Percentiles rank a stretch among this genome's conserved stretches.
phyloP scores from a whole-genome alignment of 1,284 basidiomycete species.

The Heterobasidion parviporum region DNA sequence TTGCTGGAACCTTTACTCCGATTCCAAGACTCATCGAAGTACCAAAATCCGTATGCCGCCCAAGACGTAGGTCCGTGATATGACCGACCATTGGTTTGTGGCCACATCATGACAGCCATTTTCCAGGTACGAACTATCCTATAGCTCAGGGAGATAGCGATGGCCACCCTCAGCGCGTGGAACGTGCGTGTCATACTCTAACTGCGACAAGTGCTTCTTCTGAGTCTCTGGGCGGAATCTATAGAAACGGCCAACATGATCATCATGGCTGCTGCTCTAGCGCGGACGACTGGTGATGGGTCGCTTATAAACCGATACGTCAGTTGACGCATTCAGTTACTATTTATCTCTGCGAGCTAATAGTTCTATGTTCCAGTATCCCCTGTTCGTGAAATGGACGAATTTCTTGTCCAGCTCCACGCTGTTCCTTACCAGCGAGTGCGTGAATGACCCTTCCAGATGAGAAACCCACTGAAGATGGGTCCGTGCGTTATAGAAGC shows the following conservation, averaged over 20 bases:
- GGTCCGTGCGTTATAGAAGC: neutral
- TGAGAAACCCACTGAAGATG: too few relatives aligned
- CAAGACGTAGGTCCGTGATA: conserved; percentile 30
- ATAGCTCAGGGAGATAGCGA: conserved; percentile 15
- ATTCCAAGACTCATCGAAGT: conserved; percentile 23
- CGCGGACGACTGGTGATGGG: conserved; percentile 24
- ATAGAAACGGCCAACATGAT: conserved; percentile 31
- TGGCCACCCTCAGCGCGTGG: conserved; percentile 15
- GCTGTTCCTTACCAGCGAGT: neutral
- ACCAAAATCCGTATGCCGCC: conserved; percentile 25
- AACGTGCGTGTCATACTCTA: conserved; percentile 11
- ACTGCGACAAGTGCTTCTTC: neutral
- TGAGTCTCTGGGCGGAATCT: conserved; percentile 1
- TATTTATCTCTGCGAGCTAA: neutral
- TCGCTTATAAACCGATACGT: conserved; percentile 21
- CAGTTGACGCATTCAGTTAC: neutral
- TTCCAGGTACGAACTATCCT: conserved; percentile 12
- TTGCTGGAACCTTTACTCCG: conserved; percentile 36
- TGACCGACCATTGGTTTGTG: neutral
- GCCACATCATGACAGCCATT: too few relatives aligned
- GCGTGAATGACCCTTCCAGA: neutral
- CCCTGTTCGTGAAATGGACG: conserved; percentile 31
- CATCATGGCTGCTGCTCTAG: conserved; percentile 28
- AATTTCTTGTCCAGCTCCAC: conserved; percentile 26
- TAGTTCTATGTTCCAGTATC: conserved; percentile 21